Evolutionary conservation across 2,329 filamentous ascomycete species (phyloP).

Genomic region (Drechslera avenae): DNA sequence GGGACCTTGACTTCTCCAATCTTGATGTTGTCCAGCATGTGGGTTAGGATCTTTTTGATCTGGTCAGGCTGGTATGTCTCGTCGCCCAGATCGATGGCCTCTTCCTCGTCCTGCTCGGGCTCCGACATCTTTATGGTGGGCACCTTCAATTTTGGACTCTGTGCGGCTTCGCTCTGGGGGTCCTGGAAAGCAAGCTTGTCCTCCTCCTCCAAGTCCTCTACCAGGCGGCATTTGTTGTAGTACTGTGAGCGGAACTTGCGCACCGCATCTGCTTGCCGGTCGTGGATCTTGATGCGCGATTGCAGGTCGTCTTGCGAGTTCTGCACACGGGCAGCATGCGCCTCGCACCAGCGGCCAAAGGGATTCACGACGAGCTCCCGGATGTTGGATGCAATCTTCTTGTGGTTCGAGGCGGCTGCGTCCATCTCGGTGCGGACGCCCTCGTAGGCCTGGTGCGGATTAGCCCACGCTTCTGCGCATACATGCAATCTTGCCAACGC

Average conservation of each 20-base stretch:
- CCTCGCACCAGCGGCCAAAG: constrained; percentile 94
- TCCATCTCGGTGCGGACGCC: constrained; percentile 92
- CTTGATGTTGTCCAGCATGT: constrained; percentile 86
- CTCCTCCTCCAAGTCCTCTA: constrained; percentile 97
- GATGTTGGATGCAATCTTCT: constrained; percentile 95
- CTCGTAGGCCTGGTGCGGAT: constrained; percentile 79
- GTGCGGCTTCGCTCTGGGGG: constrained; percentile 60
- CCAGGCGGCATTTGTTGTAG: constrained; percentile 97
- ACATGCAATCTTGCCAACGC: constrained; percentile 27
- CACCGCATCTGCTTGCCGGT: constrained; percentile 85
- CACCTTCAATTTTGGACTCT: constrained; percentile 64
- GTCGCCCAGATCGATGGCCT: constrained; percentile 88
- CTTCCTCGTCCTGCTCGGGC: constrained; percentile 69
- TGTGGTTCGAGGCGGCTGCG: constrained; percentile 85
- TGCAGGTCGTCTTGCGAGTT: constrained; percentile 96
- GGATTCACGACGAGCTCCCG: constrained; percentile 93
- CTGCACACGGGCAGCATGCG: constrained; percentile 87
- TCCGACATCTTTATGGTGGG: constrained; percentile 88
- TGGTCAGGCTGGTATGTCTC: constrained; percentile 83
- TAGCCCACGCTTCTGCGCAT: constrained; percentile 15
- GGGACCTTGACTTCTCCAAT: constrained; percentile 92
- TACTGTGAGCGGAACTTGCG: constrained; percentile 95
- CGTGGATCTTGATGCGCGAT: constrained; percentile 85
- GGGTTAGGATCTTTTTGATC: constrained; percentile 84
- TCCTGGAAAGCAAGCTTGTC: constrained; percentile 98